Conservation (phyloP, 176 grass and related monocot genomes). For the Leersia perrieri region DNA sequence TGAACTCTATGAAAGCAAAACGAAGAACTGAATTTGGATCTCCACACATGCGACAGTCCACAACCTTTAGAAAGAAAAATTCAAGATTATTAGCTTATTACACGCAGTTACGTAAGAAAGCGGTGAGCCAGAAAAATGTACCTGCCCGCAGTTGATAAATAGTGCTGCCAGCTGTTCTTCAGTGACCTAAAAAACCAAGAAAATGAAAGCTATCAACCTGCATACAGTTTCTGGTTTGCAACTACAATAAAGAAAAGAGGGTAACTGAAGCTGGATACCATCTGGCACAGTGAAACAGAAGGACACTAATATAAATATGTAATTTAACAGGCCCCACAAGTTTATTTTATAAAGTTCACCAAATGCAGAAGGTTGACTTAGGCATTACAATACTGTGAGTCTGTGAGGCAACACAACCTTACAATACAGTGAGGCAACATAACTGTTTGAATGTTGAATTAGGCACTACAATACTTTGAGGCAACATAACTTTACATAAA, state of each 20-base stretch:
- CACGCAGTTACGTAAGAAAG: background rate
- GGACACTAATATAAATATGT: conserved; percentile 26
- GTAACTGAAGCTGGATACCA: background rate
- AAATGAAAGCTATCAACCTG: conserved; percentile 9
- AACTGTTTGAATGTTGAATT: background rate
- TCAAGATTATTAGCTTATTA: conserved; percentile 34
- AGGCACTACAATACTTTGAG: background rate
- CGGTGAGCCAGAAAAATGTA: conserved; percentile 20
- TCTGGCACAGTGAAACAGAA: background rate
- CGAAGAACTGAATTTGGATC: conserved; percentile 98
- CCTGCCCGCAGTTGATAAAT: conserved; percentile 95
- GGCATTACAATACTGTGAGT: background rate
- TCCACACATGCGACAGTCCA: conserved; percentile 98
- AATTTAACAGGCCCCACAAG: background rate
- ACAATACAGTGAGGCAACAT: no score
- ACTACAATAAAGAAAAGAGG: background rate
- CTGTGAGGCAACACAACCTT: background rate
- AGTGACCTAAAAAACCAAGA: conserved; percentile 68
- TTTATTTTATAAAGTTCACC: background rate
- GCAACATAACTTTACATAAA: background rate
- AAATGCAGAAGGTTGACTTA: background rate
- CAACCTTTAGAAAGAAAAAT: conserved; percentile 59
- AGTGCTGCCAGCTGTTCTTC: conserved; percentile 94
- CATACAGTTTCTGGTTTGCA: background rate
- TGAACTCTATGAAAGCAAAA: conserved; percentile 99